phyloP scores from a whole-genome alignment of 2,329 filamentous ascomycete species.

The Penicillium sp. region DNA sequence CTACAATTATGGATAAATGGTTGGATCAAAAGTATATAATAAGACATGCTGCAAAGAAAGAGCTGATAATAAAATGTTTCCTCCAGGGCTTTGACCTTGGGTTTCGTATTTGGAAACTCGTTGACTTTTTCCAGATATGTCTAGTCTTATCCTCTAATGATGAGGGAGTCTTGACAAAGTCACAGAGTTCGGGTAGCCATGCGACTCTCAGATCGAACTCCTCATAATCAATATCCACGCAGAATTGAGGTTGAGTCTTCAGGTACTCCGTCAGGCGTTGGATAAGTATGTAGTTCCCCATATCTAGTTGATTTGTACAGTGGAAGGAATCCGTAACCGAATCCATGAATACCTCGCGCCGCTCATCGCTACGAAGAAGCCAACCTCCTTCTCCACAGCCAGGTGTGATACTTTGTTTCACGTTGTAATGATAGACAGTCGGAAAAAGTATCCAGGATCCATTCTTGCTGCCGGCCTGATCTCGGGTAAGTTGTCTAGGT shows the following conservation, averaged over 20 bases:
- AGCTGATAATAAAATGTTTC: not conserved
- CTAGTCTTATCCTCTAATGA: too few relatives aligned
- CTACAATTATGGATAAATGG: not conserved
- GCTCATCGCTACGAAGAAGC: not conserved
- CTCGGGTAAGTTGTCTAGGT: not conserved
- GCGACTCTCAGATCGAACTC: too few relatives aligned
- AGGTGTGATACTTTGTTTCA: not conserved
- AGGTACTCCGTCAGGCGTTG: too few relatives aligned
- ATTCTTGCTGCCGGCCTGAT: not conserved
- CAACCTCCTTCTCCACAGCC: not conserved
- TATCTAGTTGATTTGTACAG: too few relatives aligned
- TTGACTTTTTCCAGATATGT: not conserved
- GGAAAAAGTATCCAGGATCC: not conserved
- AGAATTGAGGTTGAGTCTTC: too few relatives aligned
- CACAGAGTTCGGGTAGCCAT: too few relatives aligned
- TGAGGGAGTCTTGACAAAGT: too few relatives aligned
- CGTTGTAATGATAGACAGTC: not conserved
- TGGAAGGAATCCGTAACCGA: not conserved
- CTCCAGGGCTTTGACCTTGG: too few relatives aligned
- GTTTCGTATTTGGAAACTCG: not conserved
- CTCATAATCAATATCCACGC: too few relatives aligned
- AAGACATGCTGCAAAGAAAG: not conserved
- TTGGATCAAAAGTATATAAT: not conserved
- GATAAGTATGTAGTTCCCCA: too few relatives aligned
- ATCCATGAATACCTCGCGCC: not conserved